Percentiles rank a stretch among this genome's conserved stretches.
Conservation (phyloP, 83 land plant species). For the Picea mariana region DNA sequence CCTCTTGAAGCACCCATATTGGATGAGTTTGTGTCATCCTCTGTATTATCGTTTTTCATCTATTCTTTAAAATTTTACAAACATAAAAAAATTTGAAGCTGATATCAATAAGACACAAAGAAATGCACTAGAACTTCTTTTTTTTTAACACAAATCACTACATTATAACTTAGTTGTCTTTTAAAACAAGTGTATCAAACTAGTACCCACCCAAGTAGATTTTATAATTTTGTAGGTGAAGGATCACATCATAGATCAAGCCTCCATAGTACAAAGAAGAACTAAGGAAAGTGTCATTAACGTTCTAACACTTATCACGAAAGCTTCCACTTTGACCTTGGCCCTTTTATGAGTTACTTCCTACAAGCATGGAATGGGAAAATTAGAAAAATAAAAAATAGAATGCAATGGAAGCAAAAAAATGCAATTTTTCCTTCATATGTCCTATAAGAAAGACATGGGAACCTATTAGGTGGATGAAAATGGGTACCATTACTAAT, state of each 20-base stretch:
- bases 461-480: no score
- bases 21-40: not conserved
- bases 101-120: not conserved
- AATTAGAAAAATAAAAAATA: no score
- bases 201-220: not conserved
- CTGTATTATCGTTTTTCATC: not conserved
- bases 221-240: not conserved
- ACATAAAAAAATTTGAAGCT: not conserved
- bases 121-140: not conserved
- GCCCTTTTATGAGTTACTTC: not conserved
- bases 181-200: not conserved
- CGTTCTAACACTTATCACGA: not conserved
- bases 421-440: no score
- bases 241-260: not conserved
- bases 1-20: not conserved
- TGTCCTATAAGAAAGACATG: no score
- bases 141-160: no score
- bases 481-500: no score
- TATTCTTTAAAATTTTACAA: not conserved
- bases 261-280: conserved; percentile 14
- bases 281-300: not conserved
- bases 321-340: not conserved
- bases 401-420: no score
- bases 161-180: no score
- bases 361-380: no score